phyloP scores from a whole-genome alignment of 352 stramenopile species.

The Pythium diclinum region DNA sequence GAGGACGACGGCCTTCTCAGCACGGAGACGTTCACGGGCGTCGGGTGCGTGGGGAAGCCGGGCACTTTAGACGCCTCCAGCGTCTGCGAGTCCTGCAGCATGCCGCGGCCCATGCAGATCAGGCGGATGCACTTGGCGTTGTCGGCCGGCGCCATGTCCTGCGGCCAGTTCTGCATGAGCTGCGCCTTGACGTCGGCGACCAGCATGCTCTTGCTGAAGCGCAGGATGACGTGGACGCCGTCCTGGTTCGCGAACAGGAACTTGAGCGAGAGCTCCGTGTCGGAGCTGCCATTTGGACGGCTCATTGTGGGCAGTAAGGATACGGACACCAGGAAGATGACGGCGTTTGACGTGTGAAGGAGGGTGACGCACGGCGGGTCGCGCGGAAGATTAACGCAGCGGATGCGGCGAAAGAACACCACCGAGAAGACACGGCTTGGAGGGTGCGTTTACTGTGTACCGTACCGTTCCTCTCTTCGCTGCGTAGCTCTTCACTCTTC shows the following conservation, averaged over 20 bases:
- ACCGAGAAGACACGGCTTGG: neutral
- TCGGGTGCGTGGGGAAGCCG: constrained; percentile 92
- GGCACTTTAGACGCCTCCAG: constrained; percentile 82
- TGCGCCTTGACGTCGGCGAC: constrained; percentile 63
- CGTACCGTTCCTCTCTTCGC: neutral
- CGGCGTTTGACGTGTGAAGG: neutral
- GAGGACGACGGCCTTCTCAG: constrained; percentile 43
- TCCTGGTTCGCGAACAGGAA: constrained; percentile 87
- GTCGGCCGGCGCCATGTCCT: constrained; percentile 47
- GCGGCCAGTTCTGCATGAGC: constrained; percentile 68
- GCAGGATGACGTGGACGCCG: constrained; percentile 61
- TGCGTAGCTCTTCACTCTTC: constrained; percentile 1
- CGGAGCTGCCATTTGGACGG: constrained; percentile 34
- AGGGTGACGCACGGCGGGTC: neutral
- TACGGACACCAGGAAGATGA: no score
- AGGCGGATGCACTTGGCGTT: constrained; percentile 76
- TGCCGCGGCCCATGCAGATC: constrained; percentile 94
- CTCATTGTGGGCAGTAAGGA: constrained; percentile 11
- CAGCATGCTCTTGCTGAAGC: constrained; percentile 42
- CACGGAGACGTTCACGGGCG: constrained; percentile 93
- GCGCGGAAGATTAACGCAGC: neutral
- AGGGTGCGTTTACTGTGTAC: neutral
- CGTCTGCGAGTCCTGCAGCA: constrained; percentile 89
- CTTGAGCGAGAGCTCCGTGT: constrained; percentile 62
- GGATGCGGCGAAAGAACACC: neutral